Evolutionary conservation across 1,139 yeast species (phyloP).

Genomic region (Hanseniaspora uvarum): DNA sequence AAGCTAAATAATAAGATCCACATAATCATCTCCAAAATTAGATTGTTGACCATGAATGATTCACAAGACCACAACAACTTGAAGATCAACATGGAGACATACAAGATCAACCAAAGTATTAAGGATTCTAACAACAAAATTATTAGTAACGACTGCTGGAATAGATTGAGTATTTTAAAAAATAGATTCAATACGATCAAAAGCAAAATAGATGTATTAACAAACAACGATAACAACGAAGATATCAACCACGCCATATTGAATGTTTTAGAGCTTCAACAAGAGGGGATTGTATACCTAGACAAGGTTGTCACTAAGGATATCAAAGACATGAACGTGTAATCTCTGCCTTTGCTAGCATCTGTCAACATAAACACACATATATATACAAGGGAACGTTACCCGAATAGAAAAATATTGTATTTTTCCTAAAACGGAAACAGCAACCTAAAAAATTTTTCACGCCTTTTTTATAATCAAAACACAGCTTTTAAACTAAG

Average conservation of each 20-base stretch:
- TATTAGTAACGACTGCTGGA: conserved; percentile 14
- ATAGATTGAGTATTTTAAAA: conserved; percentile 7
- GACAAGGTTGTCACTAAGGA: conserved; percentile 15
- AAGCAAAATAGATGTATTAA: not conserved
- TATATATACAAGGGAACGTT: no score
- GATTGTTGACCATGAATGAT: conserved; percentile 1
- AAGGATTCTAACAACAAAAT: conserved; percentile 6
- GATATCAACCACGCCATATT: conserved; percentile 7
- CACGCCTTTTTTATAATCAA: no score
- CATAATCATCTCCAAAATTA: conserved; percentile 8
- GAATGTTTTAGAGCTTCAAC: conserved; percentile 16
- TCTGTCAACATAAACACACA: no score
- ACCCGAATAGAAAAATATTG: no score
- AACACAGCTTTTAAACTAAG: no score
- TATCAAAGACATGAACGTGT: not conserved
- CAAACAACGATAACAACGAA: not conserved
- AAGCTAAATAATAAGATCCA: conserved; percentile 12
- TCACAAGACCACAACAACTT: conserved; percentile 1
- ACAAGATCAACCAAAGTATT: not conserved
- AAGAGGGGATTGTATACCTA: conserved; percentile 17
- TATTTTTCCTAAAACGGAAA: no score
- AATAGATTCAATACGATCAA: not conserved
- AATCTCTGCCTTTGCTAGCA: no score
- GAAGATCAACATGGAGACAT: conserved; percentile 12
- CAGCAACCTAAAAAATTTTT: no score